Evolutionary conservation across 805 yeast species (phyloP).

Genomic region (Saturnispora ahearnii): DNA sequence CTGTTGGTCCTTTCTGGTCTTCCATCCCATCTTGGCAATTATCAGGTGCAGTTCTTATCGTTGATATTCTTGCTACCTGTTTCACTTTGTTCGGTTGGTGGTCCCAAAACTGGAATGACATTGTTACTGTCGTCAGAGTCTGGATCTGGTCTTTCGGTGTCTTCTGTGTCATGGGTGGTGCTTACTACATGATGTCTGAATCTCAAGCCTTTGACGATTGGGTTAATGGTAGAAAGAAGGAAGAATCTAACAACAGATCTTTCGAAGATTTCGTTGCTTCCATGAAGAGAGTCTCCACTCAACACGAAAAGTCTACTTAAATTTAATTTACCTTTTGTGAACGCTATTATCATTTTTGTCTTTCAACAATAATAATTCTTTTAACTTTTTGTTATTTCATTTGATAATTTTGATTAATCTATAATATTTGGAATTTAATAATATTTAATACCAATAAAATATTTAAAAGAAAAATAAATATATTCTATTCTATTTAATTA

Average conservation of each 20-base stretch:
- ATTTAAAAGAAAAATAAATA: not conserved
- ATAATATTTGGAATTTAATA: constrained; percentile 1
- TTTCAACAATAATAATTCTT: not conserved
- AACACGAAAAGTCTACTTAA: constrained; percentile 72
- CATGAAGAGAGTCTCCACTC: constrained; percentile 83
- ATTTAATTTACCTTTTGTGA: constrained; percentile 4
- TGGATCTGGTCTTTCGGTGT: constrained; percentile 96
- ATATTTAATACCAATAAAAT: not conserved
- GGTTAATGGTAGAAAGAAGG: constrained; percentile 75
- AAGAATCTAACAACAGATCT: constrained; percentile 50
- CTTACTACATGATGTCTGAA: constrained; percentile 85
- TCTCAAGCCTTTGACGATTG: constrained; percentile 73
- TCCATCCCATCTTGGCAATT: constrained; percentile 95
- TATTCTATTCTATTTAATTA: too few species aligned
- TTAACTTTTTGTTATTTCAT: constrained; percentile 1
- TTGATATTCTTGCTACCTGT: constrained; percentile 86
- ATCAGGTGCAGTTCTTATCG: constrained; percentile 85
- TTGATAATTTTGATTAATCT: not conserved
- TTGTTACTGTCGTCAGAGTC: constrained; percentile 87
- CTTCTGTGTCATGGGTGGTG: constrained; percentile 95
- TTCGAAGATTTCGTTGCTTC: constrained; percentile 75
- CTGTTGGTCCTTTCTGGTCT: constrained; percentile 98
- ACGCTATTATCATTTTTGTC: not conserved
- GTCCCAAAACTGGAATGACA: constrained; percentile 96
- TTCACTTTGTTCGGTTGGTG: constrained; percentile 95